These are phyloP conservation scores for Dactylonectria estremocensis DNA, from an alignment of 2,329 filamentous ascomycete species.

Conservation along the genomic window DNA sequence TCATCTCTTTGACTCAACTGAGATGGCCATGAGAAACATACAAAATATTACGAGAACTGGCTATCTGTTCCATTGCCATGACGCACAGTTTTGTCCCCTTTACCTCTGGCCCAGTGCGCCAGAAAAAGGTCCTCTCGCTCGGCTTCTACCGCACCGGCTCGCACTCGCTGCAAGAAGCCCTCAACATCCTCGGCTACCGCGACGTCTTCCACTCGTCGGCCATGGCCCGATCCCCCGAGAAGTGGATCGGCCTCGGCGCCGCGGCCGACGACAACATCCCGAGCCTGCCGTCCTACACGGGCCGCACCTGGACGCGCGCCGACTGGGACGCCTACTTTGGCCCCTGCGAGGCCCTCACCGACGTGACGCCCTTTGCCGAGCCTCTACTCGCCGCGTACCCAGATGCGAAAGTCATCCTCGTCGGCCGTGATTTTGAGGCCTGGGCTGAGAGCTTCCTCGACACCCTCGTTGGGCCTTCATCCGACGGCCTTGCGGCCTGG, in stretches of 20 bases:
- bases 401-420: constrained; percentile 49
- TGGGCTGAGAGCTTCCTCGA: constrained; percentile 43
- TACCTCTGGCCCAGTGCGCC: background rate
- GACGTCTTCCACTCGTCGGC: constrained; percentile 40
- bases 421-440: constrained; percentile 47
- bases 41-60: background rate
- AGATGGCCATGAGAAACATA: background rate
- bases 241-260: constrained; percentile 34
- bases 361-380: constrained; percentile 42
- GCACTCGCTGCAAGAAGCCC: constrained; percentile 36
- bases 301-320: constrained; percentile 31
- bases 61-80: background rate
- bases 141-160: constrained; percentile 34
- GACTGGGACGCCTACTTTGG: constrained; percentile 48
- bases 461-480: constrained; percentile 20
- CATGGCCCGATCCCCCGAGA: constrained; percentile 1
- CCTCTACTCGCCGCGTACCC: constrained; percentile 49
- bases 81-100: background rate
- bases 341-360: constrained; percentile 46
- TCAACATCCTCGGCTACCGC: constrained; percentile 32
- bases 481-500: constrained; percentile 18
- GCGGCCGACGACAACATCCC: constrained; percentile 34
- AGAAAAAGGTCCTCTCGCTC: background rate
- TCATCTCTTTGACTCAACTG: background rate
- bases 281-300: constrained; percentile 37